Percentiles rank a stretch among this genome's conserved stretches.
Conservation (phyloP, 805 yeast species). For the Saccharomycopsis fermentans region DNA sequence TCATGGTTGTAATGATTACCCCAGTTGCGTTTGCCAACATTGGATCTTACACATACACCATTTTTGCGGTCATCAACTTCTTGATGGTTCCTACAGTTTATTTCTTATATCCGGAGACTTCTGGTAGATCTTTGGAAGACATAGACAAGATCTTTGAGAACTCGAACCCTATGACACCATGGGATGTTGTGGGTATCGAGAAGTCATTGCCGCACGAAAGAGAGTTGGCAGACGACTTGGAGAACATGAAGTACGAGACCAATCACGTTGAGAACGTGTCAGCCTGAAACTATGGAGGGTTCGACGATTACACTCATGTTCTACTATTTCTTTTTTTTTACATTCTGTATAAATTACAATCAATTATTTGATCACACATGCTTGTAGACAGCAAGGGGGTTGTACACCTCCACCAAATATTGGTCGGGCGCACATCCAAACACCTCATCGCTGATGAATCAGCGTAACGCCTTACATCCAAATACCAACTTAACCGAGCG, state of each 20-base stretch:
- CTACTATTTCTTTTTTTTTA: too few species aligned
- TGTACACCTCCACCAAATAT: too few species aligned
- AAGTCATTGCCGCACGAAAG: conserved; percentile 22
- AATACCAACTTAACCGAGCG: too few species aligned
- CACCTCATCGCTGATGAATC: too few species aligned
- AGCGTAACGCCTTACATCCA: too few species aligned
- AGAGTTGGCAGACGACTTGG: background rate
- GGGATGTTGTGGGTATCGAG: conserved; percentile 33
- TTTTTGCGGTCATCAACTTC: conserved; percentile 57
- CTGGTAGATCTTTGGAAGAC: conserved; percentile 66
- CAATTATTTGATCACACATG: too few species aligned
- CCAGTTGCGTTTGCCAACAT: conserved; percentile 42
- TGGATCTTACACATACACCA: conserved; percentile 49
- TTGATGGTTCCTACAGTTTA: conserved; percentile 50
- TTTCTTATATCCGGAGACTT: conserved; percentile 68
- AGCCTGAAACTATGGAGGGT: too few species aligned
- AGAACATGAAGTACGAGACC: background rate
- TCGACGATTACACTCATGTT: too few species aligned
- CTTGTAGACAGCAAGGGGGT: too few species aligned
- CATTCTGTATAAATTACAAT: too few species aligned
- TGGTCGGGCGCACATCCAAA: too few species aligned
- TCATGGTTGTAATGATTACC: conserved; percentile 57
- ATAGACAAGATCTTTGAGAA: conserved; percentile 46
- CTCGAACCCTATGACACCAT: conserved; percentile 30
- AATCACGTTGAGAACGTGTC: conserved; percentile 1